phyloP scores from a whole-genome alignment of 2,329 filamentous ascomycete species.

The Talaromyces sp. region DNA sequence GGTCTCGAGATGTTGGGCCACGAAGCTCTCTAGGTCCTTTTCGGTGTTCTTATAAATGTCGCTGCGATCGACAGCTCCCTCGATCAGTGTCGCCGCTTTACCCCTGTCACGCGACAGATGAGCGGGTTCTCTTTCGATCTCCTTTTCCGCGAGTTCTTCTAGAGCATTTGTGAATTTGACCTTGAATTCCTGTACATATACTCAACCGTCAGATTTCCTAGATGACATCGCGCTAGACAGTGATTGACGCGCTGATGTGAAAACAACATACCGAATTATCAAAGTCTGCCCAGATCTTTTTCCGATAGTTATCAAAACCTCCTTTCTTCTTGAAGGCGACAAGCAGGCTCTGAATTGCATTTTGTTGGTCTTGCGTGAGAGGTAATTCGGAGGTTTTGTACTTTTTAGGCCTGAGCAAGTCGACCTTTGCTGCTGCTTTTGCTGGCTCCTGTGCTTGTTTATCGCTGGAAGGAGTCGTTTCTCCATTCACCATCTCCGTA shows the following conservation, averaged over 20 bases:
- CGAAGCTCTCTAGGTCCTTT: conserved; percentile 49
- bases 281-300: conserved; percentile 56
- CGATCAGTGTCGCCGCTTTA: conserved; percentile 58
- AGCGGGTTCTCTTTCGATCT: conserved; percentile 59
- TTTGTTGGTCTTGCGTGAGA: conserved; percentile 53
- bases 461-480: conserved; percentile 3
- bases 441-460: conserved; percentile 21
- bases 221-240: neutral
- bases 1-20: conserved; percentile 50
- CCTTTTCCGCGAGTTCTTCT: conserved; percentile 52
- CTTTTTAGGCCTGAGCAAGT: conserved; percentile 40
- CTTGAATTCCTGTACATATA: conserved; percentile 45
- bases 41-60: conserved; percentile 58
- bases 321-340: conserved; percentile 64
- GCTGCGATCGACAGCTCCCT: conserved; percentile 59
- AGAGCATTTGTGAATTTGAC: conserved; percentile 48
- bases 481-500: neutral
- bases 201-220: neutral
- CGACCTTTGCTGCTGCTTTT: conserved; percentile 30
- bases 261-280: conserved; percentile 45
- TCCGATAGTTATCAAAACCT: conserved; percentile 58
- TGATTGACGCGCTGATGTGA: neutral
- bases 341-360: conserved; percentile 56
- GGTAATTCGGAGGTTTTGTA: conserved; percentile 59
- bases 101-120: conserved; percentile 57